Evolutionary conservation across 2,329 filamentous ascomycete genomes (phyloP).

Genomic region (Ophiosphaerella narmari): DNA sequence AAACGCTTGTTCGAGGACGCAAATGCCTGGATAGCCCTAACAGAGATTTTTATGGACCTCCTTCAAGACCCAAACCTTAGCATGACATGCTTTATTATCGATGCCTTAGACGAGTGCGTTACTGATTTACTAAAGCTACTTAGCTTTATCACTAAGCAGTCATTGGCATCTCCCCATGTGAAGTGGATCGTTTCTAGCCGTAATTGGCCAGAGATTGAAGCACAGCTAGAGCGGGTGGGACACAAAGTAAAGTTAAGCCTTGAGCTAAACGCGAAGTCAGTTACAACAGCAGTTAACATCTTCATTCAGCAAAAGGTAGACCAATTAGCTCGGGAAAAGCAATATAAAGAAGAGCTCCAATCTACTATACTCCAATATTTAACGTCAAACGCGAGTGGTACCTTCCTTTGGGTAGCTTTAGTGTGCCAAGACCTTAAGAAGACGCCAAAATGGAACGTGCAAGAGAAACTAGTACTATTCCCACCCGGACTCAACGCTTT

Average conservation of each 20-base stretch:
- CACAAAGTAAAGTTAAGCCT: slow-evolving; percentile 30
- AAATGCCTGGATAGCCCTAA: slow-evolving; percentile 26
- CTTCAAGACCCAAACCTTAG: slow-evolving; percentile 39
- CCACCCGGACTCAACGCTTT: slow-evolving; percentile 45
- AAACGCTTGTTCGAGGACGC: slow-evolving; percentile 28
- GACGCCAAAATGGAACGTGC: not conserved
- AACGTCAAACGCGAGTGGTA: slow-evolving; percentile 39
- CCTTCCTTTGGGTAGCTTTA: no score
- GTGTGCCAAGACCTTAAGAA: slow-evolving; percentile 19
- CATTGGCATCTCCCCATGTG: slow-evolving; percentile 4
- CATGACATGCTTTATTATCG: slow-evolving; percentile 9
- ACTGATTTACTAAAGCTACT: slow-evolving; percentile 6
- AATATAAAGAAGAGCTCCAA: slow-evolving; percentile 17
- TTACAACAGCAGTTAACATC: slow-evolving; percentile 40
- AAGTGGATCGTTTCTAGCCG: slow-evolving; percentile 24
- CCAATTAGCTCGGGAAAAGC: slow-evolving; percentile 27
- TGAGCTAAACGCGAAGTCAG: slow-evolving; percentile 41
- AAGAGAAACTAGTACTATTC: not conserved
- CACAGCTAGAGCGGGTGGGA: slow-evolving; percentile 19
- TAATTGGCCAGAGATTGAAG: slow-evolving; percentile 5
- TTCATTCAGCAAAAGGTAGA: slow-evolving; percentile 47
- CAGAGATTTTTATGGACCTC: slow-evolving; percentile 46
- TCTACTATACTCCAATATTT: slow-evolving; percentile 20
- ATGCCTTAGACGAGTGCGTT: slow-evolving; percentile 15
- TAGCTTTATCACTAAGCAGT: slow-evolving; percentile 4